These are phyloP conservation scores for Ploettnerulaceae sp. DNA, from an alignment of 2,329 filamentous ascomycete genomes.

Conservation along the genomic window DNA sequence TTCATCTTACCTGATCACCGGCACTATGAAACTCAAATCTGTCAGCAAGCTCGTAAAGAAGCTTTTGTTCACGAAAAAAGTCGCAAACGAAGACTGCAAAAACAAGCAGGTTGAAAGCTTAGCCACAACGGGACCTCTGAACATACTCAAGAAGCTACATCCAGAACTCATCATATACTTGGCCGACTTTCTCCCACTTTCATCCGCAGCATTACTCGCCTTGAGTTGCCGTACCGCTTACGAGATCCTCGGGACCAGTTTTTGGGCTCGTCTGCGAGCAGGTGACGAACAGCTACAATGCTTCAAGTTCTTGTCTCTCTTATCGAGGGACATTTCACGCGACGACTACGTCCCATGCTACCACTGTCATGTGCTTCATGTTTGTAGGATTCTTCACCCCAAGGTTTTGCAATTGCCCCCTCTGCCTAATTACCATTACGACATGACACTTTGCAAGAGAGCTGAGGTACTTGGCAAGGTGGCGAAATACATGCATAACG, in stretches of 20 bases:
- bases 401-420: not conserved
- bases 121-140: conserved; percentile 1
- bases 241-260: conserved; percentile 8
- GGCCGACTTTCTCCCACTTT: conserved; percentile 11
- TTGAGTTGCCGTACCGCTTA: conserved; percentile 12
- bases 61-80: conserved; percentile 1
- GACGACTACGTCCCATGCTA: conserved; percentile 15
- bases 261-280: conserved; percentile 9
- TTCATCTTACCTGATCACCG: conserved; percentile 3
- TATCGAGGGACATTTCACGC: conserved; percentile 10
- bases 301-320: conserved; percentile 8
- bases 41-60: conserved; percentile 7
- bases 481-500: conserved; percentile 9
- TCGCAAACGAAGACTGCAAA: conserved; percentile 5
- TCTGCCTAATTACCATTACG: conserved; percentile 3
- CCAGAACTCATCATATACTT: conserved; percentile 13
- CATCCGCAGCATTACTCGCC: conserved; percentile 9
- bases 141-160: conserved; percentile 6
- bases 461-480: conserved; percentile 10
- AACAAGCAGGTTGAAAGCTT: conserved; percentile 1
- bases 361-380: conserved; percentile 16
- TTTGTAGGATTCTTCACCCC: conserved; percentile 6
- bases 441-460: conserved; percentile 7
- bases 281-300: conserved; percentile 7
- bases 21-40: conserved; percentile 4